Conservation (phyloP, 192 early-diverging fungal genomes). For the Pilaira anomala region DNA sequence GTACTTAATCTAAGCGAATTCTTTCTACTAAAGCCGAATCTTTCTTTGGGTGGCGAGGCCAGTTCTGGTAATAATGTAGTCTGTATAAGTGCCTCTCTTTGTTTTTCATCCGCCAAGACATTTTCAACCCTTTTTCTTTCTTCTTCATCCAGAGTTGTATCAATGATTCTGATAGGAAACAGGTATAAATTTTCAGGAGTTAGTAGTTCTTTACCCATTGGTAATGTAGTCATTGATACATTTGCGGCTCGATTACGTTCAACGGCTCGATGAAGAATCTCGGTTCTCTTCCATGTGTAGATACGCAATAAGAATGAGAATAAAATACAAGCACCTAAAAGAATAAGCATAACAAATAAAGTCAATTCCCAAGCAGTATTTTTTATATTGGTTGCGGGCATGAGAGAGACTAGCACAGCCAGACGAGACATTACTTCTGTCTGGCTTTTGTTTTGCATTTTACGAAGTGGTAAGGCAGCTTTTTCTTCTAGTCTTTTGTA, state of each 20-base stretch:
- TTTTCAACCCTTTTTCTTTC: not conserved
- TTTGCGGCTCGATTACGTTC: conserved; percentile 2
- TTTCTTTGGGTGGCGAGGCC: no score
- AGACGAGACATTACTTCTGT: conserved; percentile 16
- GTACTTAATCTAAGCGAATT: no score
- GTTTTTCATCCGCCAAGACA: not conserved
- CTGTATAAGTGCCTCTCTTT: not conserved
- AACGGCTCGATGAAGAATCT: not conserved
- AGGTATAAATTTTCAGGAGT: conserved; percentile 13
- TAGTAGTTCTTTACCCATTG: conserved; percentile 18
- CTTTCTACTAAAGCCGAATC: no score
- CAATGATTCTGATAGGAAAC: conserved; percentile 39
- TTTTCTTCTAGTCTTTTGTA: conserved; percentile 18
- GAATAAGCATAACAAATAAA: conserved; percentile 40
- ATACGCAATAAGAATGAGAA: conserved; percentile 35
- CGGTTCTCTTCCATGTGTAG: conserved; percentile 14
- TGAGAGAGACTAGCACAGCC: conserved; percentile 17
- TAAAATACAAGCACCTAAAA: conserved; percentile 40
- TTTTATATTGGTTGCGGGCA: conserved; percentile 24
- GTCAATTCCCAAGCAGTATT: conserved; percentile 49
- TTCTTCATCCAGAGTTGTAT: conserved; percentile 1
- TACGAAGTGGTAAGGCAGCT: not conserved
- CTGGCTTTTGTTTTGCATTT: no score
- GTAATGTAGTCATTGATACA: not conserved
- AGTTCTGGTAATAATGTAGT: no score